Percentiles rank a stretch among this genome's conserved stretches.
These are phyloP conservation scores for Apostasia ramifera DNA, from an alignment of 106 monocot species.

Conservation along the genomic window DNA sequence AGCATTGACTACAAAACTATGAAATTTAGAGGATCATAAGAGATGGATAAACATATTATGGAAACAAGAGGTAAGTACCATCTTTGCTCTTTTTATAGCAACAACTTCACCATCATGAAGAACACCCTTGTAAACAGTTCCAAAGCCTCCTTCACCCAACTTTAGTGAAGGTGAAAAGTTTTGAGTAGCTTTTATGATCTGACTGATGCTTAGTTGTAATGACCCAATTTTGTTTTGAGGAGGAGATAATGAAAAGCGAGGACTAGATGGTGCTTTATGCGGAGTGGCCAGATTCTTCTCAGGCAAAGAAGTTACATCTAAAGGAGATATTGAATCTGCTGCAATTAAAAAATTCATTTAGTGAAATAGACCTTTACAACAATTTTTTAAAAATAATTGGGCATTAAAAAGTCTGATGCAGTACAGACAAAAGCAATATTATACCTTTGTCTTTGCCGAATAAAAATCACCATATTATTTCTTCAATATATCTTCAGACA, in stretches of 20 bases:
- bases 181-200: conserved; percentile 40
- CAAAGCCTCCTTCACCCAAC: conserved; percentile 41
- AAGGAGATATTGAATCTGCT: conserved; percentile 26
- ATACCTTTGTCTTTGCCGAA: background rate
- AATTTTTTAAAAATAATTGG: too few relatives aligned
- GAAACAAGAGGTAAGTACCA: conserved; percentile 10
- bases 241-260: conserved; percentile 43
- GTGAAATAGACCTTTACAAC: background rate
- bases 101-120: conserved; percentile 35
- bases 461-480: background rate
- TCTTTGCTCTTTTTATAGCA: conserved; percentile 39
- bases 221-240: conserved; percentile 19
- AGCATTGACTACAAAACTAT: too few relatives aligned
- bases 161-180: conserved; percentile 32
- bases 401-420: background rate
- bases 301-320: conserved; percentile 7
- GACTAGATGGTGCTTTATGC: conserved; percentile 26
- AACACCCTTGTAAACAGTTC: conserved; percentile 35
- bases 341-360: conserved; percentile 10
- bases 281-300: conserved; percentile 20
- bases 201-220: conserved; percentile 22
- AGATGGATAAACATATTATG: too few relatives aligned
- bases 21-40: too few relatives aligned
- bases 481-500: background rate
- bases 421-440: background rate